Evolutionary conservation across 148 eudicot species (phyloP), one percentile per base, ranked within the genome.

Genomic region (Camellia lanceoleosa): DNA sequence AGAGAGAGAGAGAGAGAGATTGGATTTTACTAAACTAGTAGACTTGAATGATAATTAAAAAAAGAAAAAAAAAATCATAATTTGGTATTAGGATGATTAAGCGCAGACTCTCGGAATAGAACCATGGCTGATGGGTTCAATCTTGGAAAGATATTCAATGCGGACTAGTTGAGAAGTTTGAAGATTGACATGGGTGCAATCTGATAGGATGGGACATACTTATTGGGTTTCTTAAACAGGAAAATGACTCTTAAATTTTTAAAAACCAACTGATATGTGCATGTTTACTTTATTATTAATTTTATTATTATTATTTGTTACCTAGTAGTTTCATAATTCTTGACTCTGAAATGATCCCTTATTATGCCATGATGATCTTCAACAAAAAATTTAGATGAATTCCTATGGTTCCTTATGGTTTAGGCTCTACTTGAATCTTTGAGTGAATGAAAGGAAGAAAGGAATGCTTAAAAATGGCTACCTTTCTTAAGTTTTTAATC

Each of bases 101-200:
- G 46, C 20, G 0, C 73, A 15, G 7, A 30, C 38, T 19, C 16
- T 7, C 18, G 52, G 52, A 4, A 49, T 49, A 49, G 7, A n/a
- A n/a, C 52, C 46, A 49, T 69, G 49, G 5, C 49, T 16, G 71
- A 43, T 18, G 5, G 23, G 30, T 42, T 69, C 44, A 20, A 46
- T 16, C 20, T 69, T 44, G 30, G 18, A 69, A 69, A 7, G 5
- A 18, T 44, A 43, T 7, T 69, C 4, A 3, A 10, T 16, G 54
- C 52, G 52, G 73, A 44, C 12, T 69, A 44, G 52, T 69, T 44
- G 54, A 43, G 73, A 69, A 46, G 73, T 44, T 69, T 69, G 54
- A 69, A 46, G 54, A 49, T 46, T 44, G 73, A 69, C 73, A 69
- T 1, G 4, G 71, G 73, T 16, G 73, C 73, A 46, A 44, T 69